Evolutionary conservation across 2,329 filamentous ascomycete genomes (phyloP).

Genomic region (Exophiala sideris): DNA sequence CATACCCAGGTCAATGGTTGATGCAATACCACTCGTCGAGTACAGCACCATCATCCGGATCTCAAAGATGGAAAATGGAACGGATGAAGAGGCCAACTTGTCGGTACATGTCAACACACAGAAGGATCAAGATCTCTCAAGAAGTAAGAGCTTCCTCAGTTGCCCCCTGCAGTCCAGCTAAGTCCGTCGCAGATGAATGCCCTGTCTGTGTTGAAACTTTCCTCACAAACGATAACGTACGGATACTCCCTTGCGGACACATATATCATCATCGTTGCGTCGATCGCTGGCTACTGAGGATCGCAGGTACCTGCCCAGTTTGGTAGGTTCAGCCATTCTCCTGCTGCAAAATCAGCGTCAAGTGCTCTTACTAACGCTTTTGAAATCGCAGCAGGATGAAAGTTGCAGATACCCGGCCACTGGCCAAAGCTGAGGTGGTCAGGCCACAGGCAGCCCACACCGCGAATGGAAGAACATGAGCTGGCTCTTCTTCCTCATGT

Average conservation of each 20-base stretch:
- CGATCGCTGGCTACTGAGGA: constrained; percentile 8
- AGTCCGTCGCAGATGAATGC: constrained; percentile 1
- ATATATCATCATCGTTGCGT: constrained; percentile 8
- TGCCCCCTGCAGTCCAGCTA: not conserved
- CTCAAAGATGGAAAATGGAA: not conserved
- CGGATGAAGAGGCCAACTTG: not conserved
- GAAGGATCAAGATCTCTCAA: not conserved
- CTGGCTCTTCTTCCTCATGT: too few relatives aligned
- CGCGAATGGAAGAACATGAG: too few relatives aligned
- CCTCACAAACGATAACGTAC: not conserved
- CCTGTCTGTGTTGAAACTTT: constrained; percentile 7
- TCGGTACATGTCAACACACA: not conserved
- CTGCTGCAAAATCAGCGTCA: not conserved
- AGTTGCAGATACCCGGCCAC: too few relatives aligned
- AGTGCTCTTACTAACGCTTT: too few relatives aligned
- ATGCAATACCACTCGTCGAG: not conserved
- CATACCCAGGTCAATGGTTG: not conserved
- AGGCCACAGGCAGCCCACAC: too few relatives aligned
- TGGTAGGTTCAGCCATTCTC: constrained; percentile 1
- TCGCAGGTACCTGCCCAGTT: constrained; percentile 8
- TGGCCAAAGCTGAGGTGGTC: too few relatives aligned
- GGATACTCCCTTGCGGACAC: constrained; percentile 9
- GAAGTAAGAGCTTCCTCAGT: not conserved
- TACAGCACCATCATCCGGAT: not conserved
- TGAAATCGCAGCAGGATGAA: too few relatives aligned